Evolutionary conservation across 345 rosid genomes (phyloP).

Genomic region (Linum tenue): DNA sequence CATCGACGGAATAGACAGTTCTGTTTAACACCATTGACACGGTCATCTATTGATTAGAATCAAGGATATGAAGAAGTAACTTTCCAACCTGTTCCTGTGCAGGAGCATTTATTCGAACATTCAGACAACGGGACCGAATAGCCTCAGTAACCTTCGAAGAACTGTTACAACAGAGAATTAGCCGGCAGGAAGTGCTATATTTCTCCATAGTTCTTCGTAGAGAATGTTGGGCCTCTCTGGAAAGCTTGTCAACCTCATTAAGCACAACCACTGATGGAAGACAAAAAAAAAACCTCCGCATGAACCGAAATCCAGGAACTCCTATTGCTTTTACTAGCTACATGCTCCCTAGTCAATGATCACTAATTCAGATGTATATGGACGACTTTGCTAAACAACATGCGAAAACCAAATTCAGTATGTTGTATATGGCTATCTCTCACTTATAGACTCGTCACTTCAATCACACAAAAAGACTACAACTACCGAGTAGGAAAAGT

Average conservation of each 20-base stretch:
- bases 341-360: not conserved
- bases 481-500: not conserved
- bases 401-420: not conserved
- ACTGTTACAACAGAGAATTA: constrained; percentile 90
- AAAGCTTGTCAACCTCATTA: constrained; percentile 98
- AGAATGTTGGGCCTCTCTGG: constrained; percentile 98
- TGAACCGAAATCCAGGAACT: not conserved
- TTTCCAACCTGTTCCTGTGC: constrained; percentile 69
- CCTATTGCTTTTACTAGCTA: not conserved
- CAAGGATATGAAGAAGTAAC: not conserved
- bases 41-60: too few species aligned
- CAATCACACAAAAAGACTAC: not conserved
- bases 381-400: not conserved
- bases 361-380: not conserved
- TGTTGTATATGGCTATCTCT: too few species aligned
- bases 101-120: constrained; percentile 79
- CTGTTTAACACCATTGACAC: not conserved
- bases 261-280: constrained; percentile 64
- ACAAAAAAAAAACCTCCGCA: constrained; percentile 12
- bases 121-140: constrained; percentile 92
- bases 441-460: not conserved
- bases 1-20: not conserved
- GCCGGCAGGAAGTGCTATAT: constrained; percentile 78
- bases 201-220: constrained; percentile 99
- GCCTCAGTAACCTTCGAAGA: constrained; percentile 96